These are phyloP conservation scores for Coffea humblotiana DNA, from an alignment of 305 asterid species.

Conservation along the genomic window DNA sequence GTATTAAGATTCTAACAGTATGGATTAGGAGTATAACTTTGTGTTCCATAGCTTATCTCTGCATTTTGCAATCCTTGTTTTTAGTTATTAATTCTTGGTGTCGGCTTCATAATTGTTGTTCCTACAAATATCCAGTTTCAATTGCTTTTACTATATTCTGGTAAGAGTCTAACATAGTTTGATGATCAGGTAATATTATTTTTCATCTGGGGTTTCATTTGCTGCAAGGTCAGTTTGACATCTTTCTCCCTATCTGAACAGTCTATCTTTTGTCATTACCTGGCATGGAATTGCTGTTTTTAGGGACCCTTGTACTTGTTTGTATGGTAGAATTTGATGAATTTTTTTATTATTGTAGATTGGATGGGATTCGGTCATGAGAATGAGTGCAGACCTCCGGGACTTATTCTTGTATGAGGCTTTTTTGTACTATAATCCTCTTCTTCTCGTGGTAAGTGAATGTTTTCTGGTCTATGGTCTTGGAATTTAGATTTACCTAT, in stretches of 20 bases:
- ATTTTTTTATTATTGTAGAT: constrained; percentile 48
- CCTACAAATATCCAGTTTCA: constrained; percentile 2
- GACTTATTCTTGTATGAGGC: constrained; percentile 95
- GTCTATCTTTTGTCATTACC: not conserved
- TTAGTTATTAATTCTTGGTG: not conserved
- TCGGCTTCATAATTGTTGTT: not conserved
- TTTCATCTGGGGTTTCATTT: constrained; percentile 75
- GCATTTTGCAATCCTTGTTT: not conserved
- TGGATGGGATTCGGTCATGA: constrained; percentile 98
- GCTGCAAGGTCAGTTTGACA: constrained; percentile 82
- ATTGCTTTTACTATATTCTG: not conserved
- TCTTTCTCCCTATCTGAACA: constrained; percentile 9
- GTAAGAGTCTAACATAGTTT: constrained; percentile 22
- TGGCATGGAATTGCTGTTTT: not conserved
- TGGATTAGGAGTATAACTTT: not conserved
- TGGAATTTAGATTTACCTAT: constrained; percentile 15
- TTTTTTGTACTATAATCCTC: constrained; percentile 96
- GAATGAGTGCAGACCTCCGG: constrained; percentile 91
- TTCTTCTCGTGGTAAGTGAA: constrained; percentile 91
- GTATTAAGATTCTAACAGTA: not conserved
- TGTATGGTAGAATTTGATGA: constrained; percentile 13
- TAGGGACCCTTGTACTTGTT: constrained; percentile 2
- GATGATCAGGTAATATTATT: constrained; percentile 68
- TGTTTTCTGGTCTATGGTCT: constrained; percentile 17
- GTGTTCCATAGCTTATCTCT: not conserved